Evolutionary conservation across 108 stramenopile genomes (phyloP), one percentile per base, ranked within the genome.

Genomic region (Cyclotella kingstonii): DNA sequence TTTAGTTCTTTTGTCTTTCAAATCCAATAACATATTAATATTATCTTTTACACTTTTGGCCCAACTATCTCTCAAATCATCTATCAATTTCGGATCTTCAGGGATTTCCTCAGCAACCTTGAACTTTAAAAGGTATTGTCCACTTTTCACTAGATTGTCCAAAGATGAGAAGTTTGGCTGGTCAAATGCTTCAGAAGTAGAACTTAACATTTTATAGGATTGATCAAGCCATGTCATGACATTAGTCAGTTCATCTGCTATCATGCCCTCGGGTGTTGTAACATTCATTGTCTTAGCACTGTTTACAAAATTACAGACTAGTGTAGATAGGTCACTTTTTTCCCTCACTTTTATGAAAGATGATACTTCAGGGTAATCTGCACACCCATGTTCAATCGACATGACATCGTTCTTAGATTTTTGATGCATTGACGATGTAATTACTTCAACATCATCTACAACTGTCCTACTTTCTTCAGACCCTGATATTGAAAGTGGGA

Each of bases 131-230:
- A 86, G 77, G 5, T 53, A 69, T 29, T 77, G 62, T 8, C 88
- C 88, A 43, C 75, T 78, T 38, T 71, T 55, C 30, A 86, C 54
- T 27, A 82, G 79, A 50, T 82, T 74, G 67, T 86, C 84, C 30
- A 90, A 77, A 10, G 77, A 72, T 11, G 84, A 77, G 53, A 83
- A 79, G 50, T 66, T 83, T 25, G 80, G 65, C 35, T 70, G 79
- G 53, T 90, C 85, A 34, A 49, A 75, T 70, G 83, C 55, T 74
- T 83, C 51, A 68, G 41, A 23, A 70, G 82, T 45, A 42, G 41
- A 46, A 68, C 40, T 52, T 46, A 84, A 78, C 79, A 90, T 41
- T 50, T 78, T 49, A 61, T 66, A 49, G 70, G 79, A 47, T 40
- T 66, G 54, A 9, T 44, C 52, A 49, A 74, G 53, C 73, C 73